Evolutionary conservation across 2,329 filamentous ascomycete genomes (phyloP), one percentile per base, ranked within the genome.

Genomic region (Arthrobotrys conoides): DNA sequence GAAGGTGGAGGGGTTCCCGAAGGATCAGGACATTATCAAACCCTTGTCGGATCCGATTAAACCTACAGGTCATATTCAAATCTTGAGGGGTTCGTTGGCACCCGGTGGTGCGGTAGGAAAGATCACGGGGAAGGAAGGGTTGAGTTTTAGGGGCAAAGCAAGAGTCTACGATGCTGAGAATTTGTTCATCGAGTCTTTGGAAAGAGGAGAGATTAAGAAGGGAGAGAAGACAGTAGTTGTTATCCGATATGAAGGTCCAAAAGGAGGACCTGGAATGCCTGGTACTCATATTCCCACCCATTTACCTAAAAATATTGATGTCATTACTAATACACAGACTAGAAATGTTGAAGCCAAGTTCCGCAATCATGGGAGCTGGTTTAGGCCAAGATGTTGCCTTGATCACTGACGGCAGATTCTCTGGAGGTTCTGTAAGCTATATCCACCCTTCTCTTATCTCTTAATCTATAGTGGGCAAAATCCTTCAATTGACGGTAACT

Each of bases 201-300:
- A 93, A 84, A 85, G 85, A 44, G 89, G 89, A 22, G 89, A 91
- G 80, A 89, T 93, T 84, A 91, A 90, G 84, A 91, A 92, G 86
- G 90, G 90, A 67, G 91, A 93, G 83, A 93, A 93, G 85, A 92
- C 90, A 0, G 91, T 93, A 48, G 90, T 93, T 33, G 89, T 93
- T 66, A 92, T 93, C 84, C 89, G 91, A 53, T 93, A 92, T 83
- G 90, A 91, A 82, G 91, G 91, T 0, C 91, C 91, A 46, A 92
- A 91, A 84, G 91, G 91, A 71, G 91, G 90, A 1, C 91, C 91
- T 0, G 91, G 91, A 73, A 92, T 92, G 91, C 90, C 75, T 51
- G 75, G 73, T 77, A 57, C 33, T n/a, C 5, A 44, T 41, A 33
- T n/a, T 6, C 5, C 10, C n/a, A 59, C 27, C 27, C 27, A 30